Base-by-base conservation (phyloP, 2,329 filamentous ascomycete genomes). In the Beauveria sp. region DNA sequence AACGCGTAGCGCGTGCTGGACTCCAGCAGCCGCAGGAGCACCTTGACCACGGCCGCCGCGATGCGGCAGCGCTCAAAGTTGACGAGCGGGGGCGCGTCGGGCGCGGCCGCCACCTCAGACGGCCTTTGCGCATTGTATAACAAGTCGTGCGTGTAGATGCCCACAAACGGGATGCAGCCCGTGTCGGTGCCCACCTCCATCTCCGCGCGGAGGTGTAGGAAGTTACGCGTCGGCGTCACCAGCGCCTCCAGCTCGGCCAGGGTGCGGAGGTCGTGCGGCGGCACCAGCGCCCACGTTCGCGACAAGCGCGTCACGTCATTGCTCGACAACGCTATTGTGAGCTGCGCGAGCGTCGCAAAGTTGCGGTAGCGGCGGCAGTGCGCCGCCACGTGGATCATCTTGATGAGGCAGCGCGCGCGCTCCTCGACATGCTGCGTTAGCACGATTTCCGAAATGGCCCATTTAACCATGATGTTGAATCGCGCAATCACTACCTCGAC, bases 381-480 rank as follows among this genome's bases (percentile, higher is more conserved):
- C 1, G 82, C 81, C 3, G 90, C 90, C 66, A 93, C 90, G 75
- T 93, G 90, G 63, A 95, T 90, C 71, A 83, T 88, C 73, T 95
- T 93, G 73, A 89, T 86, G 65, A 95, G 85, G 71, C 88, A 91
- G 43, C 87, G 80, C 24, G 89, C 89, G 58, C 90, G 83, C 74
- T 95, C 90, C 64, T 88, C 84, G 12, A 88, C 74, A 61, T 87
- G 78, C 65, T 88, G 83, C 0, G 89, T 95, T 53, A 95, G 80
- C 9, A 95, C 83, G 66, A 89, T 84, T 72, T 93, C 89, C 1
- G 90, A 93, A 31, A 92, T 83, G 31, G 86, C 88, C 90, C 90
- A 95, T 72, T 93, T 93, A 64, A 93, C 90, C 77, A 93, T 89
- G 65, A 95, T 84, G 72, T 95, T 95, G 78, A 95, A 95, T 54